Evolutionary conservation across 2,329 filamentous ascomycete genomes (phyloP).

Genomic region (Fusarium cicatricum): DNA sequence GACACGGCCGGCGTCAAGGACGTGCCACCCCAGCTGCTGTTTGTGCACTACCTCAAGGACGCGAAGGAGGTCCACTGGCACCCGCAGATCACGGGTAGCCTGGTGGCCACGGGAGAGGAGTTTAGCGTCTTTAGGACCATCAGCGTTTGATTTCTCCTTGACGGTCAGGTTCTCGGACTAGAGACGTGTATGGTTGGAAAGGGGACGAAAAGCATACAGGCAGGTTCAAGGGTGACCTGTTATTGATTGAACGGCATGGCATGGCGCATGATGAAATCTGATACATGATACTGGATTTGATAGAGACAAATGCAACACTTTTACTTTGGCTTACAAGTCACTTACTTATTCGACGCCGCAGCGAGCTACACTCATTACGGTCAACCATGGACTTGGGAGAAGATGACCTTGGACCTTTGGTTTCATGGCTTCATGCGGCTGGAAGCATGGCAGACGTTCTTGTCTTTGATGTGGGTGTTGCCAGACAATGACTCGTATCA

Average conservation of each 20-base stretch:
- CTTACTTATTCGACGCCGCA: not conserved
- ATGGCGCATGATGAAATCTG: constrained; percentile 34
- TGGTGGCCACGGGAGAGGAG: constrained; percentile 89
- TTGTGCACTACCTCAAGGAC: constrained; percentile 95
- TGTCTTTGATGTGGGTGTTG: too few relatives aligned
- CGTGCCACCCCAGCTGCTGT: constrained; percentile 92
- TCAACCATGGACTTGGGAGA: too few relatives aligned
- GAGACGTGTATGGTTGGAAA: not conserved
- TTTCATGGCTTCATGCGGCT: too few relatives aligned
- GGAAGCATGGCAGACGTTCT: too few relatives aligned
- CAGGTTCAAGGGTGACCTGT: constrained; percentile 21
- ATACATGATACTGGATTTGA: constrained; percentile 27
- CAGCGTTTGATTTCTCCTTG: constrained; percentile 65
- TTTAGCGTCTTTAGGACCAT: constrained; percentile 90
- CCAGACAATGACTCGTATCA: too few relatives aligned
- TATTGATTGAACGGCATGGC: constrained; percentile 38
- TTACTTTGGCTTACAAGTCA: constrained; percentile 5
- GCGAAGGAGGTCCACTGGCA: constrained; percentile 99
- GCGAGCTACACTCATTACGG: too few relatives aligned
- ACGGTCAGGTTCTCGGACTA: not conserved
- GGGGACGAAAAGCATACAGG: constrained; percentile 26
- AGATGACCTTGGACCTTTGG: too few relatives aligned
- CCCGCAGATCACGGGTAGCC: constrained; percentile 87
- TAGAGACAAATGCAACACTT: constrained; percentile 26
- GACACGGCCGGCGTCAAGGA: constrained; percentile 88